A percentile compares a stretch with the other conserved stretches of the same genome.
Conservation (phyloP, 2,329 filamentous ascomycete genomes). For the Septoria linicola region DNA sequence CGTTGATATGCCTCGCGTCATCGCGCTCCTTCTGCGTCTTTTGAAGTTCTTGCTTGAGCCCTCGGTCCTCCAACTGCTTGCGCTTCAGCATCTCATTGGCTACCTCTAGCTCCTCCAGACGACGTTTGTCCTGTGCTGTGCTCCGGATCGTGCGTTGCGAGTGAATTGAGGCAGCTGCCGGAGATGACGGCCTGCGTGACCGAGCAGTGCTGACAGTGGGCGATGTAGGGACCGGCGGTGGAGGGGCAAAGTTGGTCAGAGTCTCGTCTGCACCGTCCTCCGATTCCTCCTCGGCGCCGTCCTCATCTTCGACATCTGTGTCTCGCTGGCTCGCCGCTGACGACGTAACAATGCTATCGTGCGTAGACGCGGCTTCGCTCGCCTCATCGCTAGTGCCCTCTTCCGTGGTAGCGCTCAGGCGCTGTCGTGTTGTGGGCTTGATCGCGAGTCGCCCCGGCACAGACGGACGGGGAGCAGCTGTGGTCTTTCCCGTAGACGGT, state of each 20-base stretch:
- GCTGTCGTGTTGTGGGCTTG: constrained; percentile 19
- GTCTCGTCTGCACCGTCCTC: constrained; percentile 29
- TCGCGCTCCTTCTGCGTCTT: constrained; percentile 73
- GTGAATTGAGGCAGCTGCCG: constrained; percentile 32
- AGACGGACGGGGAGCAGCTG: constrained; percentile 16
- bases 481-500: constrained; percentile 15
- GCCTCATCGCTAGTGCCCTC: constrained; percentile 27
- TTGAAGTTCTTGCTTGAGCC: constrained; percentile 77
- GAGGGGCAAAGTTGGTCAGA: constrained; percentile 35
- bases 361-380: constrained; percentile 28
- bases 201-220: constrained; percentile 25
- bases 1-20: constrained; percentile 78
- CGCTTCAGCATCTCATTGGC: constrained; percentile 86
- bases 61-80: constrained; percentile 79
- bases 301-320: constrained; percentile 16
- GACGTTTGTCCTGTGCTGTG: constrained; percentile 56
- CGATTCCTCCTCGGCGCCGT: constrained; percentile 26
- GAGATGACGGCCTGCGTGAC: constrained; percentile 37
- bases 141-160: constrained; percentile 42
- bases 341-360: constrained; percentile 24
- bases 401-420: constrained; percentile 28
- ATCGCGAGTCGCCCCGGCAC: constrained; percentile 18
- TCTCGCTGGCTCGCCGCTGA: constrained; percentile 25
- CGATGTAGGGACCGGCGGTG: constrained; percentile 29
- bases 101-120: constrained; percentile 83